Base-by-base conservation (phyloP, 345 rosid species). In the Erodium maritimum region DNA sequence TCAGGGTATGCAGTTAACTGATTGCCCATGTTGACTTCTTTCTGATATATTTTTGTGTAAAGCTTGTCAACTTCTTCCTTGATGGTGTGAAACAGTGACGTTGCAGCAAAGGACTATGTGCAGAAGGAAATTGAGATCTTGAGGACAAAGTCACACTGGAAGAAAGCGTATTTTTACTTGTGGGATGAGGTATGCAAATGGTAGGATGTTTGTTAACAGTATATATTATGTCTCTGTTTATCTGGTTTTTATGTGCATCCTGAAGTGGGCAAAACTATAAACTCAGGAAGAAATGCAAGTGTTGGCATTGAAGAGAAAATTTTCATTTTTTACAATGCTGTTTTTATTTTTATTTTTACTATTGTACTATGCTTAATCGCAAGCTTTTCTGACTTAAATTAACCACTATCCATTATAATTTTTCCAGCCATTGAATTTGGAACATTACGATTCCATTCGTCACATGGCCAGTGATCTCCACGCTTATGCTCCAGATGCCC, bases 401-500 rank as follows among this genome's bases (percentile, higher is more conserved):
- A 13, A 51, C 51, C 60, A 29, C 69, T 62, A 62, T 57, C 42
- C 56, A 20, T 18, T 59, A 51, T 71, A 29, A 59, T 66, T 19
- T 23, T 75, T 59, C 69, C 88, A 88, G 98, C 98, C 98, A 50
- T 77, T 91, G 67, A 88, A 89, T 75, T 76, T 84, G 80, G 95
- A 88, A 67, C 98, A 91, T 61, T 91, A 86, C 60, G 75, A 80
- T 54, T 81, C 80, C 56, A 70, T 91, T 55, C 82, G 95, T 72
- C 81, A 63, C 61, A 77, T 88, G 88, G 98, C 98, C 20, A 77
- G 86, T 71, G 87, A 84, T 71, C 78, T 91, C 74, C 87, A 83
- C 67, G 79, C 87, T 19, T 83, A 86, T 65, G 96, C 98, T 50
- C 91, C 95, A 1, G 98, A 91, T 75, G 96, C 98, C 52, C 96